Evolutionary conservation across 108 stramenopile species (phyloP).

Genomic region (Aurantiochytrium sp.): DNA sequence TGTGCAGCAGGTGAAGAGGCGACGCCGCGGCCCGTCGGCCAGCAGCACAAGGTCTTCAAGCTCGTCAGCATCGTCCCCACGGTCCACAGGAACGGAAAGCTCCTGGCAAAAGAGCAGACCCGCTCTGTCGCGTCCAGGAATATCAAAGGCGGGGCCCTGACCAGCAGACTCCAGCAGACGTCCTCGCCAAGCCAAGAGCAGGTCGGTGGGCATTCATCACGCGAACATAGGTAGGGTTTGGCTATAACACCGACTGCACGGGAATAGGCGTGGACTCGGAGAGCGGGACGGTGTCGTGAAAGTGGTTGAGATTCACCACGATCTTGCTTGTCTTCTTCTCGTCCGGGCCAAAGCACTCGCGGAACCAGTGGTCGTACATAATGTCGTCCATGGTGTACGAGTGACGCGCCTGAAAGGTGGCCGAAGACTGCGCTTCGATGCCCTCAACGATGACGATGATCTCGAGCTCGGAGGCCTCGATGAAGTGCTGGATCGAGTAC

Average conservation of each 20-base stretch:
- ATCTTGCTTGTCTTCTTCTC: background rate
- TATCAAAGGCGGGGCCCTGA: too few species aligned
- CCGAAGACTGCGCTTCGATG: background rate
- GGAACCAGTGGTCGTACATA: constrained; percentile 1
- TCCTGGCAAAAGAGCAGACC: too few species aligned
- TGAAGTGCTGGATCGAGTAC: background rate
- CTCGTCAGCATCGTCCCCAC: too few species aligned
- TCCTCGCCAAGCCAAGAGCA: too few species aligned
- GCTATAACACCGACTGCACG: background rate
- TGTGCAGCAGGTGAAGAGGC: too few species aligned
- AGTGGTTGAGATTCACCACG: background rate
- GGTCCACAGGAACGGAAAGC: too few species aligned
- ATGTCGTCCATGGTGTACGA: constrained; percentile 30
- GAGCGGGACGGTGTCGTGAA: constrained; percentile 15
- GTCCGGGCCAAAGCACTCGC: background rate
- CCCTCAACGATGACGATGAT: constrained; percentile 34
- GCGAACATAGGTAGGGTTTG: too few species aligned
- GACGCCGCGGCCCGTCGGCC: too few species aligned
- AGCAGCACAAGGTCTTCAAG: too few species aligned
- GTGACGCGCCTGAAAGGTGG: constrained; percentile 22
- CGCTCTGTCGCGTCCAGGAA: too few species aligned
- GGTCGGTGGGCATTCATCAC: too few species aligned
- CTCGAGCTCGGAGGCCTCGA: background rate
- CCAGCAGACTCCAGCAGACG: too few species aligned
- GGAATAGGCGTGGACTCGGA: background rate